Percentiles rank a stretch among this genome's conserved stretches.
Conservation (phyloP, 495 filamentous ascomycete genomes). For the Aspergillus hancockii region DNA sequence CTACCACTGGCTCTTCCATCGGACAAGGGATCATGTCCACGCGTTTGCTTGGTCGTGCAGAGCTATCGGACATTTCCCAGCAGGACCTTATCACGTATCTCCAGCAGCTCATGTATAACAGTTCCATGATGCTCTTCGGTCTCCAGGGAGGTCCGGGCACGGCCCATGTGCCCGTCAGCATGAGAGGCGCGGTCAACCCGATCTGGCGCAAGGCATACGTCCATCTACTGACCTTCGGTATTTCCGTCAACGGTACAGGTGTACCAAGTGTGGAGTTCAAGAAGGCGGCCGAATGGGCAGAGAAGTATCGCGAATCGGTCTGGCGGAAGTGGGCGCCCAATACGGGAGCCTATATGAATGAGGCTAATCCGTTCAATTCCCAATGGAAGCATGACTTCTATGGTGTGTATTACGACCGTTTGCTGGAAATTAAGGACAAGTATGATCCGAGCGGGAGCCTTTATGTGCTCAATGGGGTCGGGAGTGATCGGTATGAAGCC, state of each 20-base stretch:
- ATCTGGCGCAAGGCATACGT: slow-evolving; percentile 25
- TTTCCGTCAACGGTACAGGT: slow-evolving; percentile 14
- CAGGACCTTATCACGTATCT: slow-evolving; percentile 7
- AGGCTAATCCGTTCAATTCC: slow-evolving; percentile 52
- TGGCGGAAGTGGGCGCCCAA: slow-evolving; percentile 29
- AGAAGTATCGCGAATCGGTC: slow-evolving; percentile 19
- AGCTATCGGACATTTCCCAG: slow-evolving; percentile 23
- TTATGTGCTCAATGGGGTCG: slow-evolving; percentile 31
- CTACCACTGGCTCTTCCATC: slow-evolving; percentile 2
- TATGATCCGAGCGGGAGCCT: slow-evolving; percentile 52
- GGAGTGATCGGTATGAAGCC: slow-evolving; percentile 28
- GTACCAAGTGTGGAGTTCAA: background rate
- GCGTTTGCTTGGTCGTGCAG: slow-evolving; percentile 24
- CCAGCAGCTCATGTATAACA: background rate
- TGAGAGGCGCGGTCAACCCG: slow-evolving; percentile 18
- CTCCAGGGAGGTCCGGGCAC: slow-evolving; percentile 25
- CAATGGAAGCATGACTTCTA: slow-evolving; percentile 62
- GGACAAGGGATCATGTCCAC: slow-evolving; percentile 18
- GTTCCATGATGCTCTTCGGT: slow-evolving; percentile 22
- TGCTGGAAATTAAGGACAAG: slow-evolving; percentile 49
- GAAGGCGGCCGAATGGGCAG: background rate
- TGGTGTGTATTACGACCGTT: slow-evolving; percentile 49
- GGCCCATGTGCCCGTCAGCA: slow-evolving; percentile 2
- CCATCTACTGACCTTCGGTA: slow-evolving; percentile 18
- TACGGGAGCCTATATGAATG: slow-evolving; percentile 29